Evolutionary conservation across 192 early-diverging fungal genomes (phyloP).

Genomic region (Geranomyces variabilis): DNA sequence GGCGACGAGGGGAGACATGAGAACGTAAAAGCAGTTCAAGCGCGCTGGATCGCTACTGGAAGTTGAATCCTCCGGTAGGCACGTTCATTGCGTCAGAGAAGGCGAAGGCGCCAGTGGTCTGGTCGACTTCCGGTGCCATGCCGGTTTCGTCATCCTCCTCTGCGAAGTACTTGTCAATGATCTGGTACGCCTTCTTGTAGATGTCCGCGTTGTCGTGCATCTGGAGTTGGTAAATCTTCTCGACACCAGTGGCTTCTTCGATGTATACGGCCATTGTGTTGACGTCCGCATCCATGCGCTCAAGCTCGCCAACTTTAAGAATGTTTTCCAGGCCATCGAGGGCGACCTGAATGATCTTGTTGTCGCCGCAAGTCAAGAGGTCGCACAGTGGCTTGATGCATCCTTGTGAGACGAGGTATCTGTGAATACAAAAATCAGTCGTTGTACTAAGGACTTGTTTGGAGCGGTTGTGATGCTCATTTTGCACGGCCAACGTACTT

Average conservation of each 20-base stretch:
- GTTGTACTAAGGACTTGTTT: no score
- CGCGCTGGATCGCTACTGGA: slow-evolving; percentile 45
- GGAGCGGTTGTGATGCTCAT: neutral
- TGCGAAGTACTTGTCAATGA: slow-evolving; percentile 96
- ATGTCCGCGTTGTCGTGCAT: slow-evolving; percentile 94
- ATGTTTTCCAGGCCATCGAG: slow-evolving; percentile 98
- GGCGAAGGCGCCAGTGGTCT: slow-evolving; percentile 75
- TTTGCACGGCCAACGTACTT: slow-evolving; percentile 46
- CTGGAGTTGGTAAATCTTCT: slow-evolving; percentile 93
- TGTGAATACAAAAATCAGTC: slow-evolving; percentile 14
- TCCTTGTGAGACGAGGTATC: slow-evolving; percentile 85
- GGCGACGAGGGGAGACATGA: neutral
- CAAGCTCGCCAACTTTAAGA: slow-evolving; percentile 91
- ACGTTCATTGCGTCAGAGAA: slow-evolving; percentile 65
- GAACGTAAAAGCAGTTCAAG: no score
- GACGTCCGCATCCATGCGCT: slow-evolving; percentile 64
- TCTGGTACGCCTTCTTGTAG: slow-evolving; percentile 93
- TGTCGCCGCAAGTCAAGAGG: slow-evolving; percentile 85
- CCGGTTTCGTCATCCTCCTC: slow-evolving; percentile 73
- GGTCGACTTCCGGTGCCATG: slow-evolving; percentile 74
- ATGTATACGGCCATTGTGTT: slow-evolving; percentile 90
- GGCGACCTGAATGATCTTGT: slow-evolving; percentile 97
- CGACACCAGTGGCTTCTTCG: slow-evolving; percentile 94
- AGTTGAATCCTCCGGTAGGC: slow-evolving; percentile 84
- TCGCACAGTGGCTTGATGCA: slow-evolving; percentile 96